Percentiles rank a stretch among this genome's conserved stretches.
Evolutionary conservation across 116 monocot species (phyloP).

Genomic region (Thalassia testudinum): DNA sequence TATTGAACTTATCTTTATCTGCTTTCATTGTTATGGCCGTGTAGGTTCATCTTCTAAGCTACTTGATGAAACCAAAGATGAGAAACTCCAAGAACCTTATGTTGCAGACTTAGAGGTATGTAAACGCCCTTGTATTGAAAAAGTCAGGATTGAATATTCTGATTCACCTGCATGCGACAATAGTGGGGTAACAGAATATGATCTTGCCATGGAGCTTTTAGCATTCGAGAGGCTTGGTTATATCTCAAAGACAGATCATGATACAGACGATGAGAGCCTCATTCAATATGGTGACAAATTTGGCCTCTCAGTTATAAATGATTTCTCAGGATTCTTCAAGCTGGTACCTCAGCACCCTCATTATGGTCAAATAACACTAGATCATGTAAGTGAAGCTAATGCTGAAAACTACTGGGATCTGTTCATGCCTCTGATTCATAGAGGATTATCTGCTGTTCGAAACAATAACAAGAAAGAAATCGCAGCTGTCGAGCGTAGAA

Average conservation of each 20-base stretch:
- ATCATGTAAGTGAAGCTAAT: constrained; percentile 1
- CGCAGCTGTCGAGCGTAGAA: constrained; percentile 6
- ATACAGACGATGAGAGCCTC: neutral
- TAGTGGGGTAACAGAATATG: neutral
- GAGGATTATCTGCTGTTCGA: constrained; percentile 4
- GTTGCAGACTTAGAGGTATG: no score
- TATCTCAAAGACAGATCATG: neutral
- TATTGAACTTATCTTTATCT: no score
- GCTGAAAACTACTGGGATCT: constrained; percentile 11
- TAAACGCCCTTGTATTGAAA: no score
- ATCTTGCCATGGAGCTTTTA: constrained; percentile 1
- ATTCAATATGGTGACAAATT: constrained; percentile 8
- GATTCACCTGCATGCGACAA: no score
- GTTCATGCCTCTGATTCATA: constrained; percentile 7
- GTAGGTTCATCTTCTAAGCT: no score
- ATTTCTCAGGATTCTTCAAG: constrained; percentile 5
- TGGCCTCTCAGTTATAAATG: neutral
- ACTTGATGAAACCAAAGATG: no score
- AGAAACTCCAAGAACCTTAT: no score
- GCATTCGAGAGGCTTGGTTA: constrained; percentile 2
- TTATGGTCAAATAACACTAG: constrained; percentile 5
- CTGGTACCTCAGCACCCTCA: constrained; percentile 6
- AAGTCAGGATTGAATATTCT: no score
- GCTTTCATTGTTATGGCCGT: no score
- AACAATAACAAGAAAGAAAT: constrained; percentile 5